Evolutionary conservation across 768 basidiomycete species (phyloP).

Genomic region (Suillus paluster): DNA sequence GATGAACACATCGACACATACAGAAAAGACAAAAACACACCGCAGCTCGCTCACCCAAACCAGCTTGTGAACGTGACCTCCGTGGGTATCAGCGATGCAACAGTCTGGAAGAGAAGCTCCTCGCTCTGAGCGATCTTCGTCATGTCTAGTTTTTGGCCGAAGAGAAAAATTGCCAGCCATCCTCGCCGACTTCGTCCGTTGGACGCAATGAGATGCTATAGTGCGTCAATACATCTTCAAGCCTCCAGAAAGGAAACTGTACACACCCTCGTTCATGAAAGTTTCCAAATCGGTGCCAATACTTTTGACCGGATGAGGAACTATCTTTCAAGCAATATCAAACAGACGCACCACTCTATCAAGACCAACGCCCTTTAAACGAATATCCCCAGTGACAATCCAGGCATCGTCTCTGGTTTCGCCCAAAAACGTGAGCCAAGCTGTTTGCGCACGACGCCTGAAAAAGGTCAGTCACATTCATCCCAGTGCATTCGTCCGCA

Average conservation of each 20-base stretch:
- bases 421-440: slow-evolving; percentile 23
- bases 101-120: slow-evolving; percentile 22
- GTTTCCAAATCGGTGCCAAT: slow-evolving; percentile 56
- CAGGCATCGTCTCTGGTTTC: slow-evolving; percentile 33
- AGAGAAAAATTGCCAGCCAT: slow-evolving; percentile 36
- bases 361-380: slow-evolving; percentile 41
- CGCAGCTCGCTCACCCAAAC: slow-evolving; percentile 27
- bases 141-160: slow-evolving; percentile 29
- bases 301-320: slow-evolving; percentile 27
- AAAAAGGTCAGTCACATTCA: not conserved
- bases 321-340: not conserved
- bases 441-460: slow-evolving; percentile 13
- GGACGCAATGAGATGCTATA: slow-evolving; percentile 39
- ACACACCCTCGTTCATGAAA: not conserved
- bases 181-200: slow-evolving; percentile 31
- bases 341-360: slow-evolving; percentile 38
- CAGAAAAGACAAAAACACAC: slow-evolving; percentile 11
- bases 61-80: slow-evolving; percentile 31
- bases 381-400: slow-evolving; percentile 39
- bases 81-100: slow-evolving; percentile 22
- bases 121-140: slow-evolving; percentile 18
- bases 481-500: not conserved
- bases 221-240: not conserved
- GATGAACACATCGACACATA: not conserved
- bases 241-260: not conserved